Evolutionary conservation across 192 early-diverging fungal species (phyloP).

Genomic region (Backusella luteola): DNA sequence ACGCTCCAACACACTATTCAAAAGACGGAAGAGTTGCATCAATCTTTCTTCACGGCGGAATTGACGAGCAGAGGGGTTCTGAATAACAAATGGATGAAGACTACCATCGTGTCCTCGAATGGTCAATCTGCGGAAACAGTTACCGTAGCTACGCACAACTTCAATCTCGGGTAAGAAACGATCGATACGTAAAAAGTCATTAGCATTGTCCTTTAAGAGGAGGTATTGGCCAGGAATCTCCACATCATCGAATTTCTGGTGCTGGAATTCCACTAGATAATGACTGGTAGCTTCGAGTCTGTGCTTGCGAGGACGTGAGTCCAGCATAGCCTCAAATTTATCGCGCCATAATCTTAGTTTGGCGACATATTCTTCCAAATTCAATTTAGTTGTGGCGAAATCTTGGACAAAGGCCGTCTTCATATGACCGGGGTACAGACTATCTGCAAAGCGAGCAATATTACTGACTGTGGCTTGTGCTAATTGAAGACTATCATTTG

Average conservation of each 20-base stretch:
- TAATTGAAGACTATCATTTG: constrained; percentile 61
- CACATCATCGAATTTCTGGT: constrained; percentile 98
- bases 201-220: constrained; percentile 68
- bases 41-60: constrained; percentile 94
- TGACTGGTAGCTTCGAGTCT: constrained; percentile 86
- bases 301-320: constrained; percentile 76
- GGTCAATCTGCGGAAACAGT: constrained; percentile 74
- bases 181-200: constrained; percentile 94
- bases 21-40: constrained; percentile 90
- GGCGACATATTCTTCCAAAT: constrained; percentile 79
- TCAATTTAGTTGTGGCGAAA: constrained; percentile 89
- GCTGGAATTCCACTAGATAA: constrained; percentile 97
- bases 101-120: constrained; percentile 93
- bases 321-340: constrained; percentile 84
- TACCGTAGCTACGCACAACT: constrained; percentile 71
- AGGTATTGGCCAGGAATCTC: constrained; percentile 98
- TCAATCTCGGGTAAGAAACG: constrained; percentile 93
- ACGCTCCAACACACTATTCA: constrained; percentile 83
- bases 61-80: constrained; percentile 88
- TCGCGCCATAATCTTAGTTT: constrained; percentile 92
- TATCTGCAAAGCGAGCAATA: constrained; percentile 86
- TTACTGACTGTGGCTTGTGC: constrained; percentile 74
- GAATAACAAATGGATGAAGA: constrained; percentile 88
- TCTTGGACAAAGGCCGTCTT: constrained; percentile 86
- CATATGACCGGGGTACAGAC: constrained; percentile 73